These are phyloP conservation scores for Naganishia friedmannii DNA, from an alignment of 768 basidiomycete genomes.

Conservation along the genomic window DNA sequence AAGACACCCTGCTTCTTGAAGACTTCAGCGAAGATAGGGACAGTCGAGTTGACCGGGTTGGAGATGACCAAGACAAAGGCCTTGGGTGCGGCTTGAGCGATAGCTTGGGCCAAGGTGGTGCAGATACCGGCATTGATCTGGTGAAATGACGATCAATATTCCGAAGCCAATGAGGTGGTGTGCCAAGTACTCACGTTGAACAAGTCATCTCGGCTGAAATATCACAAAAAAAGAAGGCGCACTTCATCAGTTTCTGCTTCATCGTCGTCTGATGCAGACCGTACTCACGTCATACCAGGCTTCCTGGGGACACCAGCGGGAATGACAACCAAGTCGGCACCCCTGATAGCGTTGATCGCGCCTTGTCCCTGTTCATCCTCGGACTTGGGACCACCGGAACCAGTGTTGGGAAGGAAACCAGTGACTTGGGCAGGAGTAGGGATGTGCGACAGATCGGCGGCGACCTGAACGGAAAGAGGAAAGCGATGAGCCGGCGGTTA, in stretches of 20 bases:
- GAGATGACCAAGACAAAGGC: constrained; percentile 95
- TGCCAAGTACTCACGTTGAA: constrained; percentile 30
- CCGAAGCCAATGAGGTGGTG: background rate
- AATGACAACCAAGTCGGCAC: constrained; percentile 87
- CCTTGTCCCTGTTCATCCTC: constrained; percentile 55
- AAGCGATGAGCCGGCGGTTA: background rate
- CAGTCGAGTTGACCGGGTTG: constrained; percentile 99
- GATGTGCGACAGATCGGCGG: constrained; percentile 93
- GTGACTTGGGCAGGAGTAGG: constrained; percentile 76
- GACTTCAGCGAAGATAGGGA: constrained; percentile 92
- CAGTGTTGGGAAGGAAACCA: constrained; percentile 44
- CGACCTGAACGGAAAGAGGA: constrained; percentile 55
- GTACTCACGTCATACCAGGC: constrained; percentile 54
- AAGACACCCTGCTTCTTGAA: constrained; percentile 89
- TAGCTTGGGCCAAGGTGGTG: constrained; percentile 83
- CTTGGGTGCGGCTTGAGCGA: constrained; percentile 77
- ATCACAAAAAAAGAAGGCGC: background rate
- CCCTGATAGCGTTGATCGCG: constrained; percentile 74
- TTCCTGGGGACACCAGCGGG: constrained; percentile 96
- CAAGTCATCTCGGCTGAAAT: constrained; percentile 46
- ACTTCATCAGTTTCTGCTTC: background rate
- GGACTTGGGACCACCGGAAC: constrained; percentile 58
- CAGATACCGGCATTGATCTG: constrained; percentile 98
- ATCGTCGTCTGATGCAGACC: background rate
- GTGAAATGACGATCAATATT: constrained; percentile 6